Conservation (phyloP, 169 alveolate genomes). For the Eimeria maxima region DNA sequence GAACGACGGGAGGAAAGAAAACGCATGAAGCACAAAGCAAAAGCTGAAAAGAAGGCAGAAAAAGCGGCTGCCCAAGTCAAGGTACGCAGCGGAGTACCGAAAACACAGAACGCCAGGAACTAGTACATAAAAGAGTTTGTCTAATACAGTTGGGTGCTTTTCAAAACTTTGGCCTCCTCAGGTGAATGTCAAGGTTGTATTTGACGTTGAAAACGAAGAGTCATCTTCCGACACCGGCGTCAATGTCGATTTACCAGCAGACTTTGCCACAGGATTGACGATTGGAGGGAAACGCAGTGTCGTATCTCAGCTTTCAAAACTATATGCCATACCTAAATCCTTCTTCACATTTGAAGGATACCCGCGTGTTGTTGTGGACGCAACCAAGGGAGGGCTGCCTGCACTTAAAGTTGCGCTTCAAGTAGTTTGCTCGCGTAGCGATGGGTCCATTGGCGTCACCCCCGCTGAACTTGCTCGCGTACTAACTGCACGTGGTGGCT, state of each 20-base stretch:
- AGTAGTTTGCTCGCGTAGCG: slow-evolving; percentile 49
- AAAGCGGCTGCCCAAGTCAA: slow-evolving; percentile 41
- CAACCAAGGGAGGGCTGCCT: slow-evolving; percentile 38
- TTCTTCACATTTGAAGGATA: slow-evolving; percentile 37
- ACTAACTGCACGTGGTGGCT: slow-evolving; percentile 45
- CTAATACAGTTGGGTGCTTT: not conserved
- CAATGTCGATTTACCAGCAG: slow-evolving; percentile 10
- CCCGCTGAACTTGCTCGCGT: slow-evolving; percentile 67
- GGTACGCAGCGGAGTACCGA: not conserved
- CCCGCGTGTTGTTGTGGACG: slow-evolving; percentile 54
- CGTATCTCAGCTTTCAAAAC: slow-evolving; percentile 18
- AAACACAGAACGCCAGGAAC: not conserved
- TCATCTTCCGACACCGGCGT: slow-evolving; percentile 38
- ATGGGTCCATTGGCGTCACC: slow-evolving; percentile 51
- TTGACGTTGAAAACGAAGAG: slow-evolving; percentile 64
- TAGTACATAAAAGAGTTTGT: not conserved
- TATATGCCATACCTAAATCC: not conserved
- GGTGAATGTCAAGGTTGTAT: slow-evolving; percentile 45
- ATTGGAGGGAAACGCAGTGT: slow-evolving; percentile 51
- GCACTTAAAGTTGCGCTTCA: slow-evolving; percentile 60
- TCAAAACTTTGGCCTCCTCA: not conserved
- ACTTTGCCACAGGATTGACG: slow-evolving; percentile 16
- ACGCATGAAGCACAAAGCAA: slow-evolving; percentile 25
- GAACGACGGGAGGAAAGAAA: slow-evolving; percentile 47
- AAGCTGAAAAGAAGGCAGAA: slow-evolving; percentile 41